Evolutionary conservation across 1,139 yeast genomes (phyloP).

Genomic region (Blastobotrys petasosporus): DNA sequence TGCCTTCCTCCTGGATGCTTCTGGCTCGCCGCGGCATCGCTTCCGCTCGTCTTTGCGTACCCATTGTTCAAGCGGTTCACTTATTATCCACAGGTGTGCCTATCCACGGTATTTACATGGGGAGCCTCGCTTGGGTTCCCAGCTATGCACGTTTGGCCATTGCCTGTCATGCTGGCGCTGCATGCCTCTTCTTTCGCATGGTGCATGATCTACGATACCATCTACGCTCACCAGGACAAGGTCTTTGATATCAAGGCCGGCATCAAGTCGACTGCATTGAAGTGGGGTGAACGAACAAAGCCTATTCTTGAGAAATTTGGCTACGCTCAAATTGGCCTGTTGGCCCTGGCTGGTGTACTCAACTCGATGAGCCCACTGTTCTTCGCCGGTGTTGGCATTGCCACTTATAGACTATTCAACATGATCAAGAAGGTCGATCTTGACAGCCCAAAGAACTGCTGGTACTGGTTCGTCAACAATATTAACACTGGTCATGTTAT

Average conservation of each 20-base stretch:
- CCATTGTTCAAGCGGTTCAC: constrained; percentile 93
- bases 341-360: constrained; percentile 67
- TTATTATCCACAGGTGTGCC: constrained; percentile 83
- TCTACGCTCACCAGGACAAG: constrained; percentile 97
- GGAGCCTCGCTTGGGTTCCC: constrained; percentile 93
- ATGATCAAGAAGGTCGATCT: constrained; percentile 70
- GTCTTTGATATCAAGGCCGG: constrained; percentile 81
- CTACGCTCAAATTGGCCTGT: constrained; percentile 58
- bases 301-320: constrained; percentile 59
- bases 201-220: constrained; percentile 94
- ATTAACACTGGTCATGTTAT: constrained; percentile 75
- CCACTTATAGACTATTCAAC: constrained; percentile 58
- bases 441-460: constrained; percentile 73
- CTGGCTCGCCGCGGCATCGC: constrained; percentile 71
- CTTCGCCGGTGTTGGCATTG: constrained; percentile 53
- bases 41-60: constrained; percentile 76
- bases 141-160: constrained; percentile 78
- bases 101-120: constrained; percentile 88
- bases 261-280: constrained; percentile 88
- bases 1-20: constrained; percentile 78
- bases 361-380: constrained; percentile 88
- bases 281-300: constrained; percentile 80
- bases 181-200: constrained; percentile 75
- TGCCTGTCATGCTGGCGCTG: constrained; percentile 70
- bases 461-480: constrained; percentile 72